Evolutionary conservation across 148 eudicot species (phyloP).

Genomic region (Chenopodium formosanum): DNA sequence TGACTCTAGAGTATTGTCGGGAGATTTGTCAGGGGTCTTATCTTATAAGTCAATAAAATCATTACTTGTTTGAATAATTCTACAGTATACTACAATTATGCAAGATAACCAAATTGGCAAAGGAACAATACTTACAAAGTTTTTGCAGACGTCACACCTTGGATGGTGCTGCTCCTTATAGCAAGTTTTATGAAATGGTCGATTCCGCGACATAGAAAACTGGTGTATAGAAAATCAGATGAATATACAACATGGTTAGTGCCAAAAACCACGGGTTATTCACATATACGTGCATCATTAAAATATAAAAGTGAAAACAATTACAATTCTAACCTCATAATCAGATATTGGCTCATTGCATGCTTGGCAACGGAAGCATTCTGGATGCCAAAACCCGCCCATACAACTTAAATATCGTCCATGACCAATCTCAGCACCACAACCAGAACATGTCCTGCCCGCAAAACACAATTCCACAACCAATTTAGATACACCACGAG

Average conservation of each 20-base stretch:
- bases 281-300: not conserved
- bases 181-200: slow-evolving; percentile 82
- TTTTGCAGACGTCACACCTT: slow-evolving; percentile 83
- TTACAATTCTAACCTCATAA: slow-evolving; percentile 56
- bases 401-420: slow-evolving; percentile 84
- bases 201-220: slow-evolving; percentile 85
- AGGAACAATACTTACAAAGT: slow-evolving; percentile 52
- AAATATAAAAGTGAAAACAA: not conserved
- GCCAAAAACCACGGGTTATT: not conserved
- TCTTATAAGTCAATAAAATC: too few relatives aligned
- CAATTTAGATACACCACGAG: slow-evolving; percentile 9
- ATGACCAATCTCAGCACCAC: slow-evolving; percentile 77
- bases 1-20: too few relatives aligned
- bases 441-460: slow-evolving; percentile 72
- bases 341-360: slow-evolving; percentile 82
- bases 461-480: slow-evolving; percentile 15
- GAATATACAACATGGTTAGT: not conserved
- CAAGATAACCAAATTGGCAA: not conserved
- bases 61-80: too few relatives aligned
- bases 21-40: too few relatives aligned
- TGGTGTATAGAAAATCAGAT: slow-evolving; percentile 27
- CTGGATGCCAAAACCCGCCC: slow-evolving; percentile 96
- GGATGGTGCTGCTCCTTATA: slow-evolving; percentile 90
- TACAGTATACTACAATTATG: not conserved
- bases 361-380: slow-evolving; percentile 81